Conservation (phyloP, 345 rosid species). For the Populus alba region DNA sequence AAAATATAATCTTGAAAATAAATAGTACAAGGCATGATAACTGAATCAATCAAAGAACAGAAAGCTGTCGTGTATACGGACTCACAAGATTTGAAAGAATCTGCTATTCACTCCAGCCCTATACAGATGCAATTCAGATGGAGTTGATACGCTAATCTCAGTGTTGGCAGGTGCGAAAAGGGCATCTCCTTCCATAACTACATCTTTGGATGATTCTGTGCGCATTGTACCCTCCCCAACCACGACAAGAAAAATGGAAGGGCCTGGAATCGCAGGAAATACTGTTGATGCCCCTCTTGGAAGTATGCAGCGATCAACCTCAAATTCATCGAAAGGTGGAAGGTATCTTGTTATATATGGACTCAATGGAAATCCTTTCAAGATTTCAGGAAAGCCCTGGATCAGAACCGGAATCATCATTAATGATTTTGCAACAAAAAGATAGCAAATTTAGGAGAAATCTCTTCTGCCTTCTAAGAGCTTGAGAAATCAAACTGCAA, state of each 20-base stretch:
- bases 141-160: conserved; percentile 46
- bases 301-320: conserved; percentile 72
- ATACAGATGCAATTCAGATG: conserved; percentile 61
- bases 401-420: conserved; percentile 13
- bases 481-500: background rate
- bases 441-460: background rate
- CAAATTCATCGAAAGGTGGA: conserved; percentile 93
- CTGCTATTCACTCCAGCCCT: conserved; percentile 82
- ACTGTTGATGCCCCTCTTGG: conserved; percentile 56
- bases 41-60: background rate
- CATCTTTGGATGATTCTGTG: conserved; percentile 34
- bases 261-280: conserved; percentile 75
- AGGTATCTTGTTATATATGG: conserved; percentile 73
- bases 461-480: background rate
- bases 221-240: conserved; percentile 62
- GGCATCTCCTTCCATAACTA: conserved; percentile 64
- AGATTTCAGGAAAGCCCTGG: conserved; percentile 89
- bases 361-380: conserved; percentile 61
- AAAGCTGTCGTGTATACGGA: conserved; percentile 5
- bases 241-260: conserved; percentile 66
- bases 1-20: background rate
- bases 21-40: background rate
- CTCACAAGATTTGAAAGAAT: conserved; percentile 44
- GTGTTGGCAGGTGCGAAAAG: conserved; percentile 71
- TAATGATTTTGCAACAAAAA: background rate